Base-by-base conservation (phyloP, 2,329 filamentous ascomycete genomes). In the Trichoderma citrinoviride region DNA sequence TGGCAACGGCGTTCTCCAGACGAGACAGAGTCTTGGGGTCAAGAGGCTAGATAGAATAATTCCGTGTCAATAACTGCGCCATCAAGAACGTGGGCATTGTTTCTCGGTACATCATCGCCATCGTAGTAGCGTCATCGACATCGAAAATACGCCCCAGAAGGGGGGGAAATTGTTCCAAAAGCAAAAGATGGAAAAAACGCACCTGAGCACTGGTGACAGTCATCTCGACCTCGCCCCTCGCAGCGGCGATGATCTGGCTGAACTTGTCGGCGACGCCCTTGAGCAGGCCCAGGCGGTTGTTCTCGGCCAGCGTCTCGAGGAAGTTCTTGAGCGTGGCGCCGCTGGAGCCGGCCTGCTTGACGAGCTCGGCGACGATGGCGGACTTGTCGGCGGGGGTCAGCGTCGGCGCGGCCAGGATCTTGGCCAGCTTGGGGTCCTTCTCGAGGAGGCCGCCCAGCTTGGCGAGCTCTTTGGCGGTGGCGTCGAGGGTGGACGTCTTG, bases 251-350 rank as follows among this genome's bases (percentile, higher is more conserved):
- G 75, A 99, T 82, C 77, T 89, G 85, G 71, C 77, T 84, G 75
- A 97, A 99, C 87, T 98, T 97, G 76, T 90, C 87, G 77, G 87
- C 89, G 69, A 98, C 90, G 72, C 89, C 88, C 79, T 89, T 85
- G 68, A 99, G 85, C 68, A 95, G 83, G 70, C 89, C 88, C 71
- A 99, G 85, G 72, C 95, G 88, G 88, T 99, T 99, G 88, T 99
- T 96, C 83, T 95, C 92, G 71, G 95, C 94, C 66, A 99, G 87
- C 65, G 94, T 91, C 65, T 83, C 77, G 73, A 99, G 87, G 84
- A 99, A 93, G 87, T 97, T 96, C 88, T 95, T 93, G 79, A 98
- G 83, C 69, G 93, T 92, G 76, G 91, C 87, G 77, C 91, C 92
- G 78, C 89, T 85, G 71, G 81, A 80, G 72, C 90, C 90, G 70